A percentile compares a stretch with the other conserved stretches of the same genome.
phyloP scores from a whole-genome alignment of 768 basidiomycete species.

The Candolleomyces aberdarensis region DNA sequence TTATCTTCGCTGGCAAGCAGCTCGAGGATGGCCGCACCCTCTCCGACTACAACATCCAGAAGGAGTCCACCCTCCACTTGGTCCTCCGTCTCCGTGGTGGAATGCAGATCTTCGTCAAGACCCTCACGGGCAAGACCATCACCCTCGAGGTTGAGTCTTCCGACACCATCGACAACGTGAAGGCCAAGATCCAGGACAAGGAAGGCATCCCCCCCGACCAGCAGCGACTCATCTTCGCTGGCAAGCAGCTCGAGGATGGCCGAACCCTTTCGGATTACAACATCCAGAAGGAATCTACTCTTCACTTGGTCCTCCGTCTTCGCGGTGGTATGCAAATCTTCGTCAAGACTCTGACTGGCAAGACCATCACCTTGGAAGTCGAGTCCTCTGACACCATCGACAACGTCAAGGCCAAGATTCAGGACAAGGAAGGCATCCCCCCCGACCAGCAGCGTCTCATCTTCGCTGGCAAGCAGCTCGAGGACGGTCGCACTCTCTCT shows the following conservation, averaged over 20 bases:
- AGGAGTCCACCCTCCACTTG: constrained; percentile 80
- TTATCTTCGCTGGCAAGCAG: constrained; percentile 93
- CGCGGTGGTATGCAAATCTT: constrained; percentile 74
- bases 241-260: constrained; percentile 93
- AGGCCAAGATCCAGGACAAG: constrained; percentile 81
- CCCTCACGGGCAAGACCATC: constrained; percentile 87
- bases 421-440: constrained; percentile 79
- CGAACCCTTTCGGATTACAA: constrained; percentile 85
- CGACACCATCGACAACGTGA: constrained; percentile 93
- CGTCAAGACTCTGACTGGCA: constrained; percentile 70
- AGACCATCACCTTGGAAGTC: constrained; percentile 75
- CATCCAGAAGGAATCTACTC: constrained; percentile 79
- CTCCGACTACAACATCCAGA: constrained; percentile 90
- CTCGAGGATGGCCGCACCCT: constrained; percentile 88
- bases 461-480: constrained; percentile 77
- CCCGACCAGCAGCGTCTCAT: constrained; percentile 80
- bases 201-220: constrained; percentile 85
- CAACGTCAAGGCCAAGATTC: constrained; percentile 75
- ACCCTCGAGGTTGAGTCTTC: constrained; percentile 93
- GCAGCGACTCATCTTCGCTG: constrained; percentile 89
- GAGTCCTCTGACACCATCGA: constrained; percentile 76
- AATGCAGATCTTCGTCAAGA: constrained; percentile 92
- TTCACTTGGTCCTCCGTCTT: constrained; percentile 71
- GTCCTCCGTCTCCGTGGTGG: constrained; percentile 87
- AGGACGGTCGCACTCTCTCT: constrained; percentile 74